Evolutionary conservation across 192 early-diverging fungal species (phyloP).

Genomic region (Coemansia sp.): DNA sequence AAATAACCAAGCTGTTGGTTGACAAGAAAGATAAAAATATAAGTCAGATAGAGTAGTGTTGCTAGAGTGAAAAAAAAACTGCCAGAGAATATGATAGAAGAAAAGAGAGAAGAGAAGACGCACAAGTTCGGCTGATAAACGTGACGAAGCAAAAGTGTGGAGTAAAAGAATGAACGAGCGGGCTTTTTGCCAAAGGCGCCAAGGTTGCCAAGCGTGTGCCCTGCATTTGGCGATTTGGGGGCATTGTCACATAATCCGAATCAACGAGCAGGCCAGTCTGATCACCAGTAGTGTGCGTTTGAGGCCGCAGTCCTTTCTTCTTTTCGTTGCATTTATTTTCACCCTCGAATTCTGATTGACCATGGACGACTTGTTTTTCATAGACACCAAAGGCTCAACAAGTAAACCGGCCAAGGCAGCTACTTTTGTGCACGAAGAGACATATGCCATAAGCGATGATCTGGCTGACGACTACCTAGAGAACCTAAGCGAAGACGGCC

Average conservation of each 20-base stretch:
- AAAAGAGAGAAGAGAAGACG: neutral
- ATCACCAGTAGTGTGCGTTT: neutral
- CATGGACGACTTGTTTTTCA: constrained; percentile 50
- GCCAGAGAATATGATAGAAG: neutral
- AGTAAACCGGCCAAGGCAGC: constrained; percentile 3
- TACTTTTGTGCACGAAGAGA: constrained; percentile 11
- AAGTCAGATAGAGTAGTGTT: neutral
- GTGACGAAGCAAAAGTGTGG: neutral
- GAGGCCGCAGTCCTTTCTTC: neutral
- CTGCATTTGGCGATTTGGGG: neutral
- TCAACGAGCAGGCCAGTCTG: neutral
- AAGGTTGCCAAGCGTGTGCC: neutral
- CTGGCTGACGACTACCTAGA: constrained; percentile 31
- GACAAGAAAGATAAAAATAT: neutral
- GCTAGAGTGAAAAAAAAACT: neutral
- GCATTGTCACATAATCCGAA: neutral
- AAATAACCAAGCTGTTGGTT: neutral
- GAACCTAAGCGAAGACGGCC: constrained; percentile 24
- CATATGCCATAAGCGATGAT: constrained; percentile 17
- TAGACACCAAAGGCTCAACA: constrained; percentile 31
- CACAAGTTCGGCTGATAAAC: neutral
- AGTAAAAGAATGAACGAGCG: neutral
- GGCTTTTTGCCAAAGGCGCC: neutral
- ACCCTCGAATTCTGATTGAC: neutral
- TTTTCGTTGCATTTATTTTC: constrained; percentile 2